Evolutionary conservation across 345 rosid species (phyloP).

Genomic region (Luvunga scandens): DNA sequence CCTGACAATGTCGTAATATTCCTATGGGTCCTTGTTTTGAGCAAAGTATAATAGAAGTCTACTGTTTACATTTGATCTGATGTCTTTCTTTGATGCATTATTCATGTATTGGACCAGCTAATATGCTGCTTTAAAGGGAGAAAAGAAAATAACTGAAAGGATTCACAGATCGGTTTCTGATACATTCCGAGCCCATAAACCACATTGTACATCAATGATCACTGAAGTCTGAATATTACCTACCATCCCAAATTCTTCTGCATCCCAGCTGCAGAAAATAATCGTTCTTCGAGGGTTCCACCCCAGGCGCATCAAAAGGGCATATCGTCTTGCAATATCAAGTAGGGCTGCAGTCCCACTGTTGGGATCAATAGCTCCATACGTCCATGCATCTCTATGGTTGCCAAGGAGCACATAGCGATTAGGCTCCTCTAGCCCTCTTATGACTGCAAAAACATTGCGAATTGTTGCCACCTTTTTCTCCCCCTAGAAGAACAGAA

Average conservation of each 20-base stretch:
- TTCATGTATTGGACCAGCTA: background rate
- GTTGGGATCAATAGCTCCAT: conserved; percentile 98
- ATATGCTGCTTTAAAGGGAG: background rate
- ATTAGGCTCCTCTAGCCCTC: conserved; percentile 75
- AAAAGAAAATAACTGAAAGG: no score
- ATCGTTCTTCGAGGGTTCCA: conserved; percentile 93
- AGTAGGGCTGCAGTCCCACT: conserved; percentile 96
- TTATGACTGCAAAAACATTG: conserved; percentile 66
- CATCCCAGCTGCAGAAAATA: conserved; percentile 93
- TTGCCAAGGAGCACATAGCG: conserved; percentile 86
- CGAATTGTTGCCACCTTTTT: conserved; percentile 56
- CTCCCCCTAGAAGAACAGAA: conserved; percentile 53
- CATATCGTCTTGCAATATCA: conserved; percentile 74
- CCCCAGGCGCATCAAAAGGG: conserved; percentile 60
- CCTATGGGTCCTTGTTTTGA: background rate
- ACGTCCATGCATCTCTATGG: conserved; percentile 97
- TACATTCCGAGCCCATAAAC: background rate
- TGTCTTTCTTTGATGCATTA: background rate
- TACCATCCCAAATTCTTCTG: conserved; percentile 99
- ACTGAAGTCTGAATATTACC: conserved; percentile 31
- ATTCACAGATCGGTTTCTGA: background rate
- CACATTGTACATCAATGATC: background rate
- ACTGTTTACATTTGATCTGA: background rate
- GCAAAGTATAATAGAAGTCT: background rate
- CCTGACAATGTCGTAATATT: background rate